Percentiles rank a stretch among this genome's conserved stretches.
Evolutionary conservation across 345 rosid species (phyloP).

Genomic region (Psidium friedrichsthalianum): DNA sequence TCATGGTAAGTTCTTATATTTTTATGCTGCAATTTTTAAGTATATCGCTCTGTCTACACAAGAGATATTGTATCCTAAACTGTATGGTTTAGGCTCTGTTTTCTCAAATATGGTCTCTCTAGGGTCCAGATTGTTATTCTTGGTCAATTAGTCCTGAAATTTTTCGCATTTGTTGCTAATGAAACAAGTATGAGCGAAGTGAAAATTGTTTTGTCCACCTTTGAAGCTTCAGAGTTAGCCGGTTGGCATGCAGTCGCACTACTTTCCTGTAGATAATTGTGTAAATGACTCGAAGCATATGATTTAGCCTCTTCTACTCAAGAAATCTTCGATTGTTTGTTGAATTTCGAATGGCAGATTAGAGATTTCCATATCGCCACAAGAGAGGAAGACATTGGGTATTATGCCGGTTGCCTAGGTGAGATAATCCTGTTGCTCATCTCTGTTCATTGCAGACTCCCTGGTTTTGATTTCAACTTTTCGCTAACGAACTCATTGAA

Average conservation of each 20-base stretch:
- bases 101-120: not conserved
- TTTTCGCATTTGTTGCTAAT: not conserved
- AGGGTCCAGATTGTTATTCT: not conserved
- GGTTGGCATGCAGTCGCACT: not conserved
- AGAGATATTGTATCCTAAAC: not conserved
- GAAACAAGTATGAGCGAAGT: not conserved
- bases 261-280: not conserved
- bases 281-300: not conserved
- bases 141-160: not conserved
- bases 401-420: constrained; percentile 87
- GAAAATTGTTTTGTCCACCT: not conserved
- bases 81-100: not conserved
- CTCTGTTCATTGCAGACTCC: not conserved
- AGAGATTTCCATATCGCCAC: constrained; percentile 62
- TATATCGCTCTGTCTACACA: not conserved
- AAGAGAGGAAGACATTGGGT: constrained; percentile 85
- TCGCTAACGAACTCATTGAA: not conserved
- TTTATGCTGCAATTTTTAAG: not conserved
- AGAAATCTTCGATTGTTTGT: not conserved
- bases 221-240: not conserved
- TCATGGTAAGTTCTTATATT: constrained; percentile 53
- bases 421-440: constrained; percentile 8
- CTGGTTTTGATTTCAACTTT: not conserved
- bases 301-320: not conserved
- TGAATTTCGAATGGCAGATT: constrained; percentile 28